These are phyloP conservation scores for Raddia distichophylla DNA, from an alignment of 176 grass and related monocot genomes.

Conservation along the genomic window DNA sequence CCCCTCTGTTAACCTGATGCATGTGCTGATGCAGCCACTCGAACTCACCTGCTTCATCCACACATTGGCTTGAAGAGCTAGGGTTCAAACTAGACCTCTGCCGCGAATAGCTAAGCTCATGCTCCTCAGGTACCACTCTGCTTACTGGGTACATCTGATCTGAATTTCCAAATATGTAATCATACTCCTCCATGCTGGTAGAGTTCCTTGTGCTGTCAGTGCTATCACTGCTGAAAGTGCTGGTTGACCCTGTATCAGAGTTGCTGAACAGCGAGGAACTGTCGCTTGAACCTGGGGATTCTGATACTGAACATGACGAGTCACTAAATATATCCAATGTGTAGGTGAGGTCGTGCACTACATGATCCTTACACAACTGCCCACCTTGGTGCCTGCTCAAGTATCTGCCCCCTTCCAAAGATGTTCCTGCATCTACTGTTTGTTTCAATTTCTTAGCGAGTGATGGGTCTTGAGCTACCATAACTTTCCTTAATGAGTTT, in stretches of 20 bases:
- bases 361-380: slow-evolving; percentile 17
- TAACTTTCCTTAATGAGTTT: slow-evolving; percentile 52
- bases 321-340: slow-evolving; percentile 15
- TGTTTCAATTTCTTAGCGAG: slow-evolving; percentile 32
- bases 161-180: slow-evolving; percentile 43
- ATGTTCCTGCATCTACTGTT: slow-evolving; percentile 10
- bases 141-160: slow-evolving; percentile 45
- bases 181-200: slow-evolving; percentile 56
- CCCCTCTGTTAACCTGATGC: slow-evolving; percentile 11
- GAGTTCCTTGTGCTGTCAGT: slow-evolving; percentile 62
- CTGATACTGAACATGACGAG: not conserved
- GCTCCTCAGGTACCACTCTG: slow-evolving; percentile 32
- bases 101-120: slow-evolving; percentile 34
- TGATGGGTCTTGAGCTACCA: slow-evolving; percentile 31
- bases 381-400: slow-evolving; percentile 39
- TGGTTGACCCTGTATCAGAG: slow-evolving; percentile 65
- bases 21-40: slow-evolving; percentile 4
- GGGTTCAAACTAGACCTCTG: slow-evolving; percentile 44
- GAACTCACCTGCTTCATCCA: slow-evolving; percentile 14
- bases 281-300: slow-evolving; percentile 44
- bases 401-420: slow-evolving; percentile 20
- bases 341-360: slow-evolving; percentile 11
- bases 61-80: slow-evolving; percentile 45
- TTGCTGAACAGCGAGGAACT: slow-evolving; percentile 72
- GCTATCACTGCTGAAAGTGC: slow-evolving; percentile 51